Evolutionary conservation across 371 early-diverging fungal genomes (phyloP).

Genomic region (Mucor piriformis): DNA sequence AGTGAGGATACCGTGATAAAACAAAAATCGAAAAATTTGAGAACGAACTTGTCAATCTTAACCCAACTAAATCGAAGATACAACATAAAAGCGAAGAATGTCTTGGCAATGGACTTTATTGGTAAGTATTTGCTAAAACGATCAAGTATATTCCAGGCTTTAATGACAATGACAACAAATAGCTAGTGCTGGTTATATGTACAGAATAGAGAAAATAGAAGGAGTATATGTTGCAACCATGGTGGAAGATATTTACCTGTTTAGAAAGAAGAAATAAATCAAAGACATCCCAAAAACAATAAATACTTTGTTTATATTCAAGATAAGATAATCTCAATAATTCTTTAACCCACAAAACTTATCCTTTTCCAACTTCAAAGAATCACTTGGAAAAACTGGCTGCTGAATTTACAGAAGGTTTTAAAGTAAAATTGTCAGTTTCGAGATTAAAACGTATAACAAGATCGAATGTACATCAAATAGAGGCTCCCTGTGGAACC

Average conservation of each 20-base stretch:
- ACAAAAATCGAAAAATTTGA: slow-evolving; percentile 25
- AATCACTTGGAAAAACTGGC: slow-evolving; percentile 23
- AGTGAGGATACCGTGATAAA: slow-evolving; percentile 11
- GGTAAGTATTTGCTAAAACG: slow-evolving; percentile 22
- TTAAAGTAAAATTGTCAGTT: slow-evolving; percentile 12
- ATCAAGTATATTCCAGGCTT: slow-evolving; percentile 12
- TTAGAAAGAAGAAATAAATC: slow-evolving; percentile 8
- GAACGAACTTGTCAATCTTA: slow-evolving; percentile 26
- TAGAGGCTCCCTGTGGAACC: slow-evolving; percentile 19
- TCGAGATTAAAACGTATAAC: slow-evolving; percentile 22
- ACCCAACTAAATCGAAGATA: slow-evolving; percentile 24
- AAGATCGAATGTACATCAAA: slow-evolving; percentile 13
- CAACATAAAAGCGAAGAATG: slow-evolving; percentile 24
- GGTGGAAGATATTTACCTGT: slow-evolving; percentile 14
- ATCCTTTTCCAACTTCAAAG: slow-evolving; percentile 21
- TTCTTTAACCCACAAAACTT: slow-evolving; percentile 18
- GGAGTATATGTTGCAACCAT: slow-evolving; percentile 15
- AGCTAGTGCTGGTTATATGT: slow-evolving; percentile 20
- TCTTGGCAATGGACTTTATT: slow-evolving; percentile 23
- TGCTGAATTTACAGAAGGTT: slow-evolving; percentile 17
- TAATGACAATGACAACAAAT: slow-evolving; percentile 17
- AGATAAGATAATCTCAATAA: slow-evolving; percentile 15
- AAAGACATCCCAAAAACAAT: slow-evolving; percentile 18
- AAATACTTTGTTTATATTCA: slow-evolving; percentile 23
- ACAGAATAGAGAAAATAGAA: slow-evolving; percentile 19